These are phyloP conservation scores for Acidomyces sp. DNA, from an alignment of 495 filamentous ascomycete species.

Conservation along the genomic window DNA sequence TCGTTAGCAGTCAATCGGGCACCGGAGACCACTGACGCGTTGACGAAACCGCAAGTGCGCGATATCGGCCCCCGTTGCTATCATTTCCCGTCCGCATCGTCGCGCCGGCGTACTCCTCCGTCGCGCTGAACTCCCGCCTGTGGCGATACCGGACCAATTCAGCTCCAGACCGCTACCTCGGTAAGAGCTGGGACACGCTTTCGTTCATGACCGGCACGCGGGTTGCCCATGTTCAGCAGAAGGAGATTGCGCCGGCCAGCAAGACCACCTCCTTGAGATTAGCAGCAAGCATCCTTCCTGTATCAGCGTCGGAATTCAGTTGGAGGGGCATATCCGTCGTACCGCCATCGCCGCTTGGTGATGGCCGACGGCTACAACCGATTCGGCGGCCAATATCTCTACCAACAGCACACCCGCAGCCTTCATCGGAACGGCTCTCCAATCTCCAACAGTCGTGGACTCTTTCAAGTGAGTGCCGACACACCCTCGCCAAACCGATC, in stretches of 20 bases:
- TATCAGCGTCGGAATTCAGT: neutral
- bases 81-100: no score
- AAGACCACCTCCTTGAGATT: conserved; percentile 21
- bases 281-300: neutral
- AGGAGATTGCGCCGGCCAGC: conserved; percentile 26
- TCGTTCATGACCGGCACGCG: conserved; percentile 13
- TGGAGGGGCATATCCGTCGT: neutral
- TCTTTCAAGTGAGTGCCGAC: conserved; percentile 36
- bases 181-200: no score
- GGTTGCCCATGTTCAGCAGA: conserved; percentile 28
- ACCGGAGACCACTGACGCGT: no score
- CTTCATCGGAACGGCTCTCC: conserved; percentile 47
- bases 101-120: no score
- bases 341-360: conserved; percentile 18
- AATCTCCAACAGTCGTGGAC: conserved; percentile 30
- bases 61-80: no score
- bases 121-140: no score
- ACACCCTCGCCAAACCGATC: conserved; percentile 61
- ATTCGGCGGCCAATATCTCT: conserved; percentile 55
- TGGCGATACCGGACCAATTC: no score
- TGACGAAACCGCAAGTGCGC: no score
- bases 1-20: no score
- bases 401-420: conserved; percentile 40
- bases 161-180: no score
- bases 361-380: conserved; percentile 79